Evolutionary conservation across 371 early-diverging fungal species (phyloP).

Genomic region (Syncephalastrum racemosum): DNA sequence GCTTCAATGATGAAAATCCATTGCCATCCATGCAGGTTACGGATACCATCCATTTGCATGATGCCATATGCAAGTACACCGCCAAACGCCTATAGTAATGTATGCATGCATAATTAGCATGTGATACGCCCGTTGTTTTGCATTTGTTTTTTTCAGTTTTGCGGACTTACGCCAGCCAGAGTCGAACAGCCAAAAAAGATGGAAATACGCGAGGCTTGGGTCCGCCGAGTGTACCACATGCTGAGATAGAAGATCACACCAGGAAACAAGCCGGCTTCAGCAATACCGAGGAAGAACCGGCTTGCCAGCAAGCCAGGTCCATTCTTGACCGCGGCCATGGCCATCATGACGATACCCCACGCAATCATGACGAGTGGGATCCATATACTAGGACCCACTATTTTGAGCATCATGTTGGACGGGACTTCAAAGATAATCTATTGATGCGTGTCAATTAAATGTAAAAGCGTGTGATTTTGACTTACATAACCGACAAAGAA

Average conservation of each 20-base stretch:
- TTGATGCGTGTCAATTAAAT: not conserved
- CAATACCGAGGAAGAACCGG: slow-evolving; percentile 71
- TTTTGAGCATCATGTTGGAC: slow-evolving; percentile 70
- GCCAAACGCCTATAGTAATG: slow-evolving; percentile 43
- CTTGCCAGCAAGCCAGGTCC: slow-evolving; percentile 51
- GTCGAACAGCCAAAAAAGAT: slow-evolving; percentile 66
- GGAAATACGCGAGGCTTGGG: slow-evolving; percentile 72
- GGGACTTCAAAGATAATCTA: slow-evolving; percentile 70
- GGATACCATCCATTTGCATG: slow-evolving; percentile 55
- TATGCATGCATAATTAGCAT: slow-evolving; percentile 7
- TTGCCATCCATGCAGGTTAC: slow-evolving; percentile 56
- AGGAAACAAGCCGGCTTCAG: slow-evolving; percentile 67
- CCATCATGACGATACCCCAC: slow-evolving; percentile 48
- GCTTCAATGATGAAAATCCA: slow-evolving; percentile 81
- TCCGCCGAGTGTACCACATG: slow-evolving; percentile 54
- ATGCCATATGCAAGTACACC: slow-evolving; percentile 60
- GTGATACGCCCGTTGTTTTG: slow-evolving; percentile 5
- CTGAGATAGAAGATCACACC: slow-evolving; percentile 52
- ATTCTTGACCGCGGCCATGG: slow-evolving; percentile 46
- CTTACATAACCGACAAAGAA: slow-evolving; percentile 65
- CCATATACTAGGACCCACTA: slow-evolving; percentile 65
- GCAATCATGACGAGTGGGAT: slow-evolving; percentile 63
- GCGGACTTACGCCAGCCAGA: slow-evolving; percentile 62
- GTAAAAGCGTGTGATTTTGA: slow-evolving; percentile 3
- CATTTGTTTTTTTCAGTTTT: not conserved